Base-by-base conservation (phyloP, 2,329 filamentous ascomycete genomes). In the Emergomyces orientalis region DNA sequence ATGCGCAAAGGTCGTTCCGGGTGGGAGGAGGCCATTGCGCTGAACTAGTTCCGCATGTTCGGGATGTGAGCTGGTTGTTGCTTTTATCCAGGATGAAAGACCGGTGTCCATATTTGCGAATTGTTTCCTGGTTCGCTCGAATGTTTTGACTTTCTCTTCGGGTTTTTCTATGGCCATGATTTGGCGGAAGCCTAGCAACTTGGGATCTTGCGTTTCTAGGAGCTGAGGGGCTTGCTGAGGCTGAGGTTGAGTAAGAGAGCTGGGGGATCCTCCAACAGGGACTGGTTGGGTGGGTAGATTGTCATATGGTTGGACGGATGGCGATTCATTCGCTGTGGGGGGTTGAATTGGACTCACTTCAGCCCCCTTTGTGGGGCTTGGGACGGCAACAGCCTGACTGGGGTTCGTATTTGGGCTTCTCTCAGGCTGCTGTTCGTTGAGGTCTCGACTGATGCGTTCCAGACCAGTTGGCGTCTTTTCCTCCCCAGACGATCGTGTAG, bases 51-150 rank as follows among this genome's bases (percentile, higher is more conserved):
- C 78, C 22, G 76, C 75, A 68, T 85, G 79, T 58, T 86, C 82
- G 0, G 84, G 81, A 59, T 84, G 77, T 30, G 76, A 72, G 22
- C 78, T 76, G 4, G 81, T 66, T 19, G 80, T 82, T 19, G 77
- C 71, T 52, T 76, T 72, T 22, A 87, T 71, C 85, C 85, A 88
- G 66, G 80, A 75, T 62, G 75, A 79, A n/a, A 97, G 78, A 1
- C 92, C 91, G 5, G 88, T 88, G 64, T 96, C 86, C 72, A 88
- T 85, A 14, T 77, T 74, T 0, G 88, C 86, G 73, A 91, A 91
- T 55, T 88, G 83, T 19, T 84, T 78, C 54, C 90, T 84, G 0
- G 89, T 88, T 63, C 88, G 84, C 63, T 90, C 84, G 72, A 89
- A 96, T 17, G 86, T 87, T 52, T 82, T 79, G 64, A 94, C 89